Evolutionary conservation across 225 moss, liverwort and hornwort genomes (phyloP), one percentile per base, ranked within the genome.

Genomic region (Physcomitrellopsis africana): DNA sequence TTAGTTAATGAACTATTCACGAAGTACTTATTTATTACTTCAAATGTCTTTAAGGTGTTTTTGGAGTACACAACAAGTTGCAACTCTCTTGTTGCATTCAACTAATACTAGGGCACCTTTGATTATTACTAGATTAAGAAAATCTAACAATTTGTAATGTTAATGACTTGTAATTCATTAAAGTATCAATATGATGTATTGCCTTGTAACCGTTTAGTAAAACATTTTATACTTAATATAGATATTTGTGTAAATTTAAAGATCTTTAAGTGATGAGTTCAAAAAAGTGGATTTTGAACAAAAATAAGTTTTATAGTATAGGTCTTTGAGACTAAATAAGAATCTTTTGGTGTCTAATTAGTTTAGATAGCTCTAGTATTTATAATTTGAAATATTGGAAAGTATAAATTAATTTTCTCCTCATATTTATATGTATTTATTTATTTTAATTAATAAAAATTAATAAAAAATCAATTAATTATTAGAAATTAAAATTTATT

Each of bases 201-300:
- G 45, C 7, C 45, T 46, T n/a, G n/a, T n/a, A 46, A 10, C 45
- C 45, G 10, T 6, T 10, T 10, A 6, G 10, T 10, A 46, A 46
- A 46, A 46, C 7, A 46, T 10, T 52, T 52, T 49, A 22, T 42
- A 23, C 51, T 42, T 41, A 19, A 7, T 42, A 70, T 52, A 53
- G 16, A 1, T 70, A 7, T 42, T 32, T 29, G 22, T 43, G 41
- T 49, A 14, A 62, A 15, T 18, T 32, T 20, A 37, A 51, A 63
- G 62, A 63, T 32, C 20, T 27, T 26, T 18, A 51, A 0, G 37
- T 62, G 60, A 72, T n/a, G 41, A 52, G 42, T 8, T 46, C 6
- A 46, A 63, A 52, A 7, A 6, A 16, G 8, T 9, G 73, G 63
- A 73, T 63, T 73, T 63, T 20, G 49, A 63, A 23, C 10, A 32